phyloP scores from a whole-genome alignment of 306 rosid species.

The Hippophae gyantsensis region DNA sequence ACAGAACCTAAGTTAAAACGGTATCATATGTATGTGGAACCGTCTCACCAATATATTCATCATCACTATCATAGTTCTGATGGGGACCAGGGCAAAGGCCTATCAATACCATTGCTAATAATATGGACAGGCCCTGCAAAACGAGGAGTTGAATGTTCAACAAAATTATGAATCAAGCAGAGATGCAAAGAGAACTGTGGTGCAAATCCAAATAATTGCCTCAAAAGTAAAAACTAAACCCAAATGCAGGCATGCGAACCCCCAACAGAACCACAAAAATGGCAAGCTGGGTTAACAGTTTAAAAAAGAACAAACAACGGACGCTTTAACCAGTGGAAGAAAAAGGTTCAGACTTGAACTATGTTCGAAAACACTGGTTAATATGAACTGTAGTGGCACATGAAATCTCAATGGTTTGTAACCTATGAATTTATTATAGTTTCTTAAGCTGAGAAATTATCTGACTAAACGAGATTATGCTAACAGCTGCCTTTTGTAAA shows the following conservation, averaged over 20 bases:
- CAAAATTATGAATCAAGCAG: not conserved
- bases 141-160: not conserved
- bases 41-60: slow-evolving; percentile 52
- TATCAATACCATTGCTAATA: slow-evolving; percentile 71
- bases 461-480: too few relatives aligned
- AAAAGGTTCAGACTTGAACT: too few relatives aligned
- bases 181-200: not conserved
- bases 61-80: slow-evolving; percentile 64
- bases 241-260: not conserved
- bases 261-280: not conserved
- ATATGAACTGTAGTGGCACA: too few relatives aligned
- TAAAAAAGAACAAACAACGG: too few relatives aligned
- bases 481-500: too few relatives aligned
- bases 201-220: not conserved
- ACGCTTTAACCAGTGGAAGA: too few relatives aligned
- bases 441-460: too few relatives aligned
- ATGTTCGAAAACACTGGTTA: too few relatives aligned
- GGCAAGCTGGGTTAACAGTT: too few relatives aligned
- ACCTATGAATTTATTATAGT: too few relatives aligned
- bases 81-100: slow-evolving; percentile 75
- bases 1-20: slow-evolving; percentile 1
- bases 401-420: too few relatives aligned
- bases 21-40: slow-evolving; percentile 42
- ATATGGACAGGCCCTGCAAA: slow-evolving; percentile 53
- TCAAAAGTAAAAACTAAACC: not conserved